phyloP scores from a whole-genome alignment of 169 alveolate species.

The Miamiensis avidus region DNA sequence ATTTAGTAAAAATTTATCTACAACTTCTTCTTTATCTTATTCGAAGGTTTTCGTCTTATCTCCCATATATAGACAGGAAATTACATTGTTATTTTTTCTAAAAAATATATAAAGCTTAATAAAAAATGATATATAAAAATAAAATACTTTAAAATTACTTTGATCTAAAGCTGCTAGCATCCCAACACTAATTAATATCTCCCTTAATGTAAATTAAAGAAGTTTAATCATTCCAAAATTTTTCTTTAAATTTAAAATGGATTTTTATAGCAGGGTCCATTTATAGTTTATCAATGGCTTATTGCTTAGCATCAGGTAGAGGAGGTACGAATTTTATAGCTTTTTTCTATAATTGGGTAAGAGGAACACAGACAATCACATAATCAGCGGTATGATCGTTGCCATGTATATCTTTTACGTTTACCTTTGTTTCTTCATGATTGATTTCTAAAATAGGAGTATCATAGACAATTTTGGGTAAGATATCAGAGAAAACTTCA shows the following conservation, averaged over 20 bases:
- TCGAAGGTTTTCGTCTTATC: too few species aligned
- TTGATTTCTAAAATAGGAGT: background rate
- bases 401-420: background rate
- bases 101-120: too few species aligned
- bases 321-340: background rate
- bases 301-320: background rate
- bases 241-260: background rate
- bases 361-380: background rate
- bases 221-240: background rate
- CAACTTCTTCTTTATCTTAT: too few species aligned
- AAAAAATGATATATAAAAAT: too few species aligned
- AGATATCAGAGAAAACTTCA: background rate
- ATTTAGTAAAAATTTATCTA: too few species aligned
- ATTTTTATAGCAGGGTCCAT: constrained; percentile 1
- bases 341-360: constrained; percentile 4
- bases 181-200: background rate
- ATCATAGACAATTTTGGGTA: constrained; percentile 1
- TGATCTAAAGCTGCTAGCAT: too few species aligned
- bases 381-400: constrained; percentile 1
- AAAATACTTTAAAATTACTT: too few species aligned
- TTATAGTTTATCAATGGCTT: background rate
- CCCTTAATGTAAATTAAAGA: background rate
- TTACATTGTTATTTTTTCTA: too few species aligned
- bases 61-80: too few species aligned
- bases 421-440: background rate